Base-by-base conservation (phyloP, 2,329 filamentous ascomycete genomes). In the Lachnellula willkommii region DNA sequence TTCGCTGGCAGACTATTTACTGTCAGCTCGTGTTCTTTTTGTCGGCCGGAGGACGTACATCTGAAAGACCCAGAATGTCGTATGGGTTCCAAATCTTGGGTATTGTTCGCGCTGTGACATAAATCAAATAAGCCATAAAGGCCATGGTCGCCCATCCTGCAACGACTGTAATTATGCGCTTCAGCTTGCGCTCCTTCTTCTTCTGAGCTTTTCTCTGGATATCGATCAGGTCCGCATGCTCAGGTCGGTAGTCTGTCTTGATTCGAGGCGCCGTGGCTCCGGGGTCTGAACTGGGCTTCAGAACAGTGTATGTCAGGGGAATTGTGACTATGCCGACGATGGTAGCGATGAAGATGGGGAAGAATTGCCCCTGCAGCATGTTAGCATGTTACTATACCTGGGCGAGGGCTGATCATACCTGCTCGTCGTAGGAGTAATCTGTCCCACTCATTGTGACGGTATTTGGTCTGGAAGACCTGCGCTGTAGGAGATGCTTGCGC, bases 381-480 rank as follows among this genome's bases (percentile, higher is more conserved):
- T 65, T 59, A 67, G 60, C 37, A 52, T 48, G 26, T 28, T 3
- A 39, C 47, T 42, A 7, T 26, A 28, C 5, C 9, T 43, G 17
- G 52, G 37, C 15, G 45, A 24, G 51, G 37, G 47, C 45, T 17
- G 37, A 17, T 39, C 48, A 20, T 73, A 88, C 87, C 83, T 94
- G 85, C 71, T 96, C 89, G 82, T 99, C 94, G 78, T 99, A 99
- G 69, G 89, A 95, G 80, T 99, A 99, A 75, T 97, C 93, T 69
- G 89, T 69, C 50, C 67, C 65, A 61, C 68, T 69, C 69, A 71
- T 70, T 53, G 60, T 69, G 65, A 63, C 36, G 17, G 37, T 60
- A 50, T 60, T 50, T 60, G 60, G 65, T 61, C 64, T 58, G 37
- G 35, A 54, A 55, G 62, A 65, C 65, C 63, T 51, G 47, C 40